Conservation (phyloP, 768 basidiomycete species). For the Russula sp. region DNA sequence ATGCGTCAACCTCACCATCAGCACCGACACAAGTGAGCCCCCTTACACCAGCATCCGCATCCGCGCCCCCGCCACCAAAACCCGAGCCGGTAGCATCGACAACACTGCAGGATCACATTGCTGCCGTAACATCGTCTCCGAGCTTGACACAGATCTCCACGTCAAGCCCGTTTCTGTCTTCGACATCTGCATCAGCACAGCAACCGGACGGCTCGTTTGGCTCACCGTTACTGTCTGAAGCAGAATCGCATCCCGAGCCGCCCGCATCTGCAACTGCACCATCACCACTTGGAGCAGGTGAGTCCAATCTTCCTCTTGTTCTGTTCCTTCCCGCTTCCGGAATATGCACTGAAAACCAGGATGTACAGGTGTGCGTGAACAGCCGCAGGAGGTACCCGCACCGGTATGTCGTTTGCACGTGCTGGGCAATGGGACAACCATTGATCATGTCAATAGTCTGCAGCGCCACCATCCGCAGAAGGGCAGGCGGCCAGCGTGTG, state of each 20-base stretch:
- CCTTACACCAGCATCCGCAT: slow-evolving; percentile 39
- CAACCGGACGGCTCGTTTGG: slow-evolving; percentile 64
- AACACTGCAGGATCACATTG: slow-evolving; percentile 39
- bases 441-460: slow-evolving; percentile 14
- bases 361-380: slow-evolving; percentile 14
- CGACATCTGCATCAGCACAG: slow-evolving; percentile 59
- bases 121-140: slow-evolving; percentile 58
- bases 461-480: slow-evolving; percentile 13
- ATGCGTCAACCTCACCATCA: slow-evolving; percentile 35
- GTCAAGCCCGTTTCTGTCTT: slow-evolving; percentile 79
- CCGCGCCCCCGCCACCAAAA: slow-evolving; percentile 37
- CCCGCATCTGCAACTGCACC: slow-evolving; percentile 53
- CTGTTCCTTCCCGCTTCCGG: neutral
- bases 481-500: slow-evolving; percentile 23
- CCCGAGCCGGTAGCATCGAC: slow-evolving; percentile 30
- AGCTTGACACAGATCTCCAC: slow-evolving; percentile 83
- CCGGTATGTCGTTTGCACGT: slow-evolving; percentile 11
- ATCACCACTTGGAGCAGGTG: slow-evolving; percentile 45
- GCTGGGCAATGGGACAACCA: neutral
- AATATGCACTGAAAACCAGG: slow-evolving; percentile 12
- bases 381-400: slow-evolving; percentile 16
- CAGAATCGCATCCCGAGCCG: slow-evolving; percentile 42
- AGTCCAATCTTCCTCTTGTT: neutral
- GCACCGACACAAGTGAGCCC: slow-evolving; percentile 42
- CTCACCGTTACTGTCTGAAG: slow-evolving; percentile 73